Evolutionary conservation across 805 yeast species (phyloP).

Genomic region (Pichia insulana): DNA sequence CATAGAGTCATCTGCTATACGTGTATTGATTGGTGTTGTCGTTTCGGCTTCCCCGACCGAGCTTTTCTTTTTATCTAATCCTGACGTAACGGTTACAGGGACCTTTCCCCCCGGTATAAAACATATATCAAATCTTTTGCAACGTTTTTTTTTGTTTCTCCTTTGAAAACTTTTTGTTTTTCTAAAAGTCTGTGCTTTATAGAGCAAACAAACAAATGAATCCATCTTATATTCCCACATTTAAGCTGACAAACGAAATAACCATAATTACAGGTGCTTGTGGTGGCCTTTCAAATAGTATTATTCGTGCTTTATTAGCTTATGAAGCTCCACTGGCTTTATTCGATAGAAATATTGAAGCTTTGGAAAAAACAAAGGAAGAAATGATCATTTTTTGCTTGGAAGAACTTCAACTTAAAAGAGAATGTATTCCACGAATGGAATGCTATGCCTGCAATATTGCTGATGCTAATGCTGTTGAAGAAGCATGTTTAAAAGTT

Average conservation of each 20-base stretch:
- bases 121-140: too few species aligned
- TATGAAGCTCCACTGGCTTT: constrained; percentile 75
- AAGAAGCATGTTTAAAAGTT: constrained; percentile 43
- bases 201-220: neutral
- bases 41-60: too few species aligned
- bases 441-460: constrained; percentile 70
- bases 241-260: constrained; percentile 60
- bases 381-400: constrained; percentile 28
- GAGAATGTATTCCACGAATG: constrained; percentile 30
- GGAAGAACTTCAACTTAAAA: constrained; percentile 21
- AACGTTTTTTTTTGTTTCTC: too few species aligned
- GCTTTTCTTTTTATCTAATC: too few species aligned
- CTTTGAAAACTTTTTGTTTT: too few species aligned
- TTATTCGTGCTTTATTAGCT: constrained; percentile 58
- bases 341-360: constrained; percentile 56
- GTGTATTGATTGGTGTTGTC: too few species aligned
- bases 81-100: too few species aligned
- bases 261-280: constrained; percentile 77
- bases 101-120: too few species aligned
- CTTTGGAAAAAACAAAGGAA: constrained; percentile 47
- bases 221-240: constrained; percentile 40
- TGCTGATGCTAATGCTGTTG: constrained; percentile 54
- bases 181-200: too few species aligned
- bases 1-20: too few species aligned
- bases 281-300: constrained; percentile 63